Evolutionary conservation across 805 yeast species (phyloP).

Genomic region (Pichia exigua): DNA sequence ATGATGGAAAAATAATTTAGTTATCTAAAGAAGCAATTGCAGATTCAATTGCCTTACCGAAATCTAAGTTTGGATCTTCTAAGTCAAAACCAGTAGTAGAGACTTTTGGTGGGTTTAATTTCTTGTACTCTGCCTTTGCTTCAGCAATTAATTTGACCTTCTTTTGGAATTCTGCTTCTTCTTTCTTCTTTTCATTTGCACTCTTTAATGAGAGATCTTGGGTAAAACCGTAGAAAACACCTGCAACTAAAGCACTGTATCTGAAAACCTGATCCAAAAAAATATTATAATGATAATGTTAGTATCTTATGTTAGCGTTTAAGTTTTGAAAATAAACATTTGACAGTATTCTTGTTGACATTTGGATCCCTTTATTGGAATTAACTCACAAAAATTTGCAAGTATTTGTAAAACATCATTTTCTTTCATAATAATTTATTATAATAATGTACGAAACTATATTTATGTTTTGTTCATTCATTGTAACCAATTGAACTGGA

Average conservation of each 20-base stretch:
- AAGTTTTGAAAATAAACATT: neutral
- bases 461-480: neutral
- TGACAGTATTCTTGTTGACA: no score
- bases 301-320: neutral
- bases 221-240: constrained; percentile 80
- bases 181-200: constrained; percentile 51
- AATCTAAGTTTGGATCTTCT: constrained; percentile 87
- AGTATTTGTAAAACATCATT: no score
- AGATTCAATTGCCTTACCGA: constrained; percentile 59
- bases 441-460: no score
- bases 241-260: constrained; percentile 86
- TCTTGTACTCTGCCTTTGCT: constrained; percentile 86
- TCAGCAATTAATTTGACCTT: constrained; percentile 72
- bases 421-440: no score
- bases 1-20: neutral
- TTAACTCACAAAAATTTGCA: no score
- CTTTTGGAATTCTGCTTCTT: constrained; percentile 48
- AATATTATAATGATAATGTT: neutral
- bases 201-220: constrained; percentile 67
- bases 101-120: constrained; percentile 41
- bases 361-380: no score
- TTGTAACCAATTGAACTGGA: neutral
- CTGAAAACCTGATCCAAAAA: constrained; percentile 59
- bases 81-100: constrained; percentile 51
- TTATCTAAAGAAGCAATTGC: constrained; percentile 38